Conservation (phyloP, 1,139 yeast genomes). For the Diutina scorzettiae region DNA sequence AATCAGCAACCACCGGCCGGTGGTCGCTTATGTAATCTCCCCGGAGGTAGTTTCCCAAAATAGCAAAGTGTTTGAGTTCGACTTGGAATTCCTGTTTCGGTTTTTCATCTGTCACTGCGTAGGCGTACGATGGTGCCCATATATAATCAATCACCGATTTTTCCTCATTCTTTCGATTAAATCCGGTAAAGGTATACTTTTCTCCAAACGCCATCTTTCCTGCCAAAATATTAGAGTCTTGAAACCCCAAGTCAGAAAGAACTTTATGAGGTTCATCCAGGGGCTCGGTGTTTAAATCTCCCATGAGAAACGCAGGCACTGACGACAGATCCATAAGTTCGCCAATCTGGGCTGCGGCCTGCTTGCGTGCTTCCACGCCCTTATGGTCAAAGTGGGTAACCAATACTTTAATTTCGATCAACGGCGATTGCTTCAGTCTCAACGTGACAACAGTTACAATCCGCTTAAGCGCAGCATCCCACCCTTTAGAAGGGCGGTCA, state of each 20-base stretch:
- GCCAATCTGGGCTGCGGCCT: slow-evolving; percentile 3
- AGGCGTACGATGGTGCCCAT: slow-evolving; percentile 12
- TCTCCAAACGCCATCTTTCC: slow-evolving; percentile 11
- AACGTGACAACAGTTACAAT: slow-evolving; percentile 35
- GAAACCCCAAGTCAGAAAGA: slow-evolving; percentile 11
- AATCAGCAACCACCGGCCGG: slow-evolving; percentile 16
- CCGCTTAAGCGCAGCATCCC: slow-evolving; percentile 44
- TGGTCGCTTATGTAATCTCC: slow-evolving; percentile 15
- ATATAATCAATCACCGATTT: slow-evolving; percentile 15
- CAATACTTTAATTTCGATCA: slow-evolving; percentile 30
- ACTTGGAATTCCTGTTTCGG: slow-evolving; percentile 5
- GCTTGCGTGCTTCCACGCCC: slow-evolving; percentile 28
- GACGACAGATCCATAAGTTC: neutral
- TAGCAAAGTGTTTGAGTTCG: slow-evolving; percentile 10
- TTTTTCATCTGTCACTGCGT: slow-evolving; percentile 6
- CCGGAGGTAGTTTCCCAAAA: slow-evolving; percentile 11
- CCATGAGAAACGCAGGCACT: slow-evolving; percentile 23
- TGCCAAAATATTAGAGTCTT: slow-evolving; percentile 12
- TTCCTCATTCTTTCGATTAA: slow-evolving; percentile 12
- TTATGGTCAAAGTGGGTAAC: slow-evolving; percentile 50
- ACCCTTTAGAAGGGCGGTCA: slow-evolving; percentile 35
- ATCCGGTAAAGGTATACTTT: slow-evolving; percentile 14
- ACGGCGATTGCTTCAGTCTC: slow-evolving; percentile 15
- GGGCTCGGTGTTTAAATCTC: slow-evolving; percentile 48
- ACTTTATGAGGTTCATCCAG: slow-evolving; percentile 29